Conservation (phyloP, 768 basidiomycete genomes). For the Agaricus bisporus region DNA sequence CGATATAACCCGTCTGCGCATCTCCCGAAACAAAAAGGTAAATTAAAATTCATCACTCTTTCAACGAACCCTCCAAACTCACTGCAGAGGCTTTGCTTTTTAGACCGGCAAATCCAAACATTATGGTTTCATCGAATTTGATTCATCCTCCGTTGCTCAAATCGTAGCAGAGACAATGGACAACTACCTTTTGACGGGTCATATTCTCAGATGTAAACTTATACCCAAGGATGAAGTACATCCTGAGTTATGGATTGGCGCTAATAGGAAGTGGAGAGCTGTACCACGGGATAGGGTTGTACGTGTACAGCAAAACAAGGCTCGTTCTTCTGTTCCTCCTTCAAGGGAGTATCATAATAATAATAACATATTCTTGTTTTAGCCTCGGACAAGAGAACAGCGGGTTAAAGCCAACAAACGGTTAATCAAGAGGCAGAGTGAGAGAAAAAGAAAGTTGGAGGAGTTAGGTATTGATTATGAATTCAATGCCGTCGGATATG, state of each 20-base stretch:
- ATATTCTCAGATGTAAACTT: constrained; percentile 86
- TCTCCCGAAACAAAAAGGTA: constrained; percentile 94
- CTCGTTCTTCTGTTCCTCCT: constrained; percentile 20
- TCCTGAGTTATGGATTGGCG: constrained; percentile 94
- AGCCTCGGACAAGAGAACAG: constrained; percentile 74
- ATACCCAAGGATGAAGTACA: constrained; percentile 89
- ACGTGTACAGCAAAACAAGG: constrained; percentile 79
- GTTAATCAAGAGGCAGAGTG: constrained; percentile 69
- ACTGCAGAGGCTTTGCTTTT: not conserved
- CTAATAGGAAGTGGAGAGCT: constrained; percentile 83
- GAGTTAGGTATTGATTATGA: constrained; percentile 85
- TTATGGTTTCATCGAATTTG: constrained; percentile 95
- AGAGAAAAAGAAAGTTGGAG: constrained; percentile 72
- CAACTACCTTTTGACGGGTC: constrained; percentile 94
- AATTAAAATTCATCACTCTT: not conserved
- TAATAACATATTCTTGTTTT: not conserved
- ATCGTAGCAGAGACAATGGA: constrained; percentile 99
- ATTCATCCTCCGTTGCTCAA: constrained; percentile 80
- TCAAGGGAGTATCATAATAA: not conserved
- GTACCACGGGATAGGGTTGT: constrained; percentile 72
- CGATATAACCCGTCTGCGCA: constrained; percentile 74
- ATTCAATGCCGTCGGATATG: constrained; percentile 76
- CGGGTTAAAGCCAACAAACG: constrained; percentile 59
- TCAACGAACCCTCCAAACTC: constrained; percentile 1
- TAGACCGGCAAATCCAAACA: constrained; percentile 96